Base-by-base conservation (phyloP, 495 filamentous ascomycete genomes). In the Penicillium tannophilum region DNA sequence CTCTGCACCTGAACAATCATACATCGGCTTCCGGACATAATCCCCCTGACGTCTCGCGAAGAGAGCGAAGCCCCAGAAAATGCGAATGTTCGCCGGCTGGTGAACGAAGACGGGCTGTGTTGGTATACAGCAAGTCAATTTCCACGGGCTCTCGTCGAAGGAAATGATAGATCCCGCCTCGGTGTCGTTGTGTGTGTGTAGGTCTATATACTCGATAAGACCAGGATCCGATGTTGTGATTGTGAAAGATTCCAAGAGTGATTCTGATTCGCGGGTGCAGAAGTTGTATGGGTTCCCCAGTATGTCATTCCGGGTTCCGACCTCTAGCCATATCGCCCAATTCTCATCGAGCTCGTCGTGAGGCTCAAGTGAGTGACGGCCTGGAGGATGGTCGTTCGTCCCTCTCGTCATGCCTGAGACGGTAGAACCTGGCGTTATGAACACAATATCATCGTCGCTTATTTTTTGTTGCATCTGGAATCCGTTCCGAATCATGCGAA, bases 211-310 rank as follows among this genome's bases (percentile, higher is more conserved):
- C 10, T 52, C 55, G 3, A 58, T 44, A 30, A 63, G 52, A 26
- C 62, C 67, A 7, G 39, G 39, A 17, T 41, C 39, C 6, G 39
- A 41, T 26, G 71, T 67, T 2, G 74, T 77, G n/a, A 73, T 63
- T 24, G 74, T 77, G 56, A 76, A 74, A 14, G 72, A 72, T 23
- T 68, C 66, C 58, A 74, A 63, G 11, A 63, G 64, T 4, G 66
- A 69, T 46, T 77, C 66, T 6, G 48, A 17, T 20, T 59, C 47
- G 10, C 66, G 62, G 3, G 67, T 63, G 49, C 61, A 69, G 67
- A 76, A 77, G 51, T 61, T 70, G 7, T 65, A 59, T 2, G 75
- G 73, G 43, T 75, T 68, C n/a, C 75, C 75, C 26, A 74, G n/a
- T 8, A 20, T 46, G 6, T 41, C 39, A 41, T 41, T 41, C 7